These are phyloP conservation scores for Odonthalia washingtoniensis DNA, from an alignment of 31 red algal species.

Conservation along the genomic window DNA sequence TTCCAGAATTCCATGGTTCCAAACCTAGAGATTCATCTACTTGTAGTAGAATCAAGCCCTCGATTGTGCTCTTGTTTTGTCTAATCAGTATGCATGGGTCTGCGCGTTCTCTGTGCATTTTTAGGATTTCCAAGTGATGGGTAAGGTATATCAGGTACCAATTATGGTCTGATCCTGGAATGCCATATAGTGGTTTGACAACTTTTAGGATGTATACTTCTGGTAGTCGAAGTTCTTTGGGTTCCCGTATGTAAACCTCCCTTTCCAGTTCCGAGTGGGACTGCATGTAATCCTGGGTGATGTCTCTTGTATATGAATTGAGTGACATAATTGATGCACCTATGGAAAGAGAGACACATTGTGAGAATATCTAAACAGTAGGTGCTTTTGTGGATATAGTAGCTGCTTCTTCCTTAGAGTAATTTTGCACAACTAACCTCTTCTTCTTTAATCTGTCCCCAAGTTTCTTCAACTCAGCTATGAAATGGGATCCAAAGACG, in stretches of 20 bases:
- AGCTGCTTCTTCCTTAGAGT: background rate
- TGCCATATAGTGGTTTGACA: background rate
- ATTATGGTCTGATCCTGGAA: background rate
- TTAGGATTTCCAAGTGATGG: background rate
- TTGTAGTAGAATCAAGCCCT: too few species aligned
- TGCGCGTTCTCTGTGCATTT: too few species aligned
- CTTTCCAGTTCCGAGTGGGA: background rate
- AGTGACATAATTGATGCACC: background rate
- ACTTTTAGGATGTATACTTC: background rate
- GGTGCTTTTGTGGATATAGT: slow-evolving; percentile 26
- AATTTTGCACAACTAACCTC: slow-evolving; percentile 29
- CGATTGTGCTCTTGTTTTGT: too few species aligned
- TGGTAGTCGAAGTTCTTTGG: background rate
- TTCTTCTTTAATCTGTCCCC: background rate
- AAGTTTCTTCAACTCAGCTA: background rate
- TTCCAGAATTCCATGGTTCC: background rate
- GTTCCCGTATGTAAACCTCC: background rate
- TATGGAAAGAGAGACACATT: background rate
- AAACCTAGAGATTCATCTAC: background rate
- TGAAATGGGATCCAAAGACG: background rate
- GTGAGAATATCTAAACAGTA: background rate
- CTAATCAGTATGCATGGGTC: too few species aligned
- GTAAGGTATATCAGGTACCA: background rate
- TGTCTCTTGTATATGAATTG: background rate
- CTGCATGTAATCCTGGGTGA: background rate